These are phyloP conservation scores for Jacaranda mimosifolia DNA, from an alignment of 257 asterid genomes.

Conservation along the genomic window DNA sequence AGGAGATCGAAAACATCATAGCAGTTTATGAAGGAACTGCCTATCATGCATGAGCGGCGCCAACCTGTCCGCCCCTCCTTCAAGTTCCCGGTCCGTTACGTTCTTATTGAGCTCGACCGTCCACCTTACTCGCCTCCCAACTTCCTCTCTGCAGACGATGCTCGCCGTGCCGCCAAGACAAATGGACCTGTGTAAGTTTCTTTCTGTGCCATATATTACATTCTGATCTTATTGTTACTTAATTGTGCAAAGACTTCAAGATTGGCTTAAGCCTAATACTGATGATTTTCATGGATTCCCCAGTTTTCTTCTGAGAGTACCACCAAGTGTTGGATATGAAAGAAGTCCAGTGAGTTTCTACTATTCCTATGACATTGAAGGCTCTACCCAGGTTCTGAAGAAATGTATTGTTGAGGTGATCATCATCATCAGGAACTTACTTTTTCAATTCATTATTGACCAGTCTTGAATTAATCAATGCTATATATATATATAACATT, in stretches of 20 bases:
- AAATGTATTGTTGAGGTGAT: too few relatives aligned
- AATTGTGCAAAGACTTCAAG: not conserved
- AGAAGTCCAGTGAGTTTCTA: constrained; percentile 73
- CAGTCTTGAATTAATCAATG: too few relatives aligned
- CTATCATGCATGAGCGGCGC: constrained; percentile 64
- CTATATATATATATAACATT: too few relatives aligned
- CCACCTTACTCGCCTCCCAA: constrained; percentile 46
- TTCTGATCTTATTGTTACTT: too few relatives aligned
- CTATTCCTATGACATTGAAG: constrained; percentile 71
- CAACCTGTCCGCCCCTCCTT: constrained; percentile 64
- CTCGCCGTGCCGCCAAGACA: constrained; percentile 57
- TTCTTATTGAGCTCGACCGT: constrained; percentile 65
- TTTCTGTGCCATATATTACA: not conserved
- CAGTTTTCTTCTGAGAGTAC: constrained; percentile 54
- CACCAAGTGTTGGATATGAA: constrained; percentile 75
- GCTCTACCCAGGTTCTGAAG: too few relatives aligned
- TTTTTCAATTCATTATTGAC: not conserved
- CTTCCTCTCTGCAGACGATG: constrained; percentile 55
- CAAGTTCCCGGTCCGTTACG: constrained; percentile 56
- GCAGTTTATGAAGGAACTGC: constrained; percentile 64
- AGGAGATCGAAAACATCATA: constrained; percentile 32
- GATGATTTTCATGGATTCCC: too few relatives aligned
- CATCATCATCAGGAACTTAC: not conserved
- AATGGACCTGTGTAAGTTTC: constrained; percentile 62
- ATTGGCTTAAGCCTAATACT: not conserved